A percentile compares a stretch with the other conserved stretches of the same genome.
Evolutionary conservation across 345 rosid species (phyloP).

Genomic region (Euphorbia peplus): DNA sequence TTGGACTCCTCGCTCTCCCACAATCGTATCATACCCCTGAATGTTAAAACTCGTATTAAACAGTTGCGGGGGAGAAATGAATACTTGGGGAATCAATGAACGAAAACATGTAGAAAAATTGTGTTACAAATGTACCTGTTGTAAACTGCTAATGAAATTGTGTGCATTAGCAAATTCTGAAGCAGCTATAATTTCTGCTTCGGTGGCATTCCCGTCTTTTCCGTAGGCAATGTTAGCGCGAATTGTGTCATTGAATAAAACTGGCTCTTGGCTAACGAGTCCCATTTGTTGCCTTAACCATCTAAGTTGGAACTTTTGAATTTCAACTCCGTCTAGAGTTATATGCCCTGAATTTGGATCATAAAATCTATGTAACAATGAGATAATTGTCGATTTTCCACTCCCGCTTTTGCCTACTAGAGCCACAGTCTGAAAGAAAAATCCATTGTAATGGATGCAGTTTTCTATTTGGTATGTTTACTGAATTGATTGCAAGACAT

Average conservation of each 20-base stretch:
- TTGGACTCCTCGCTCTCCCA: slow-evolving; percentile 73
- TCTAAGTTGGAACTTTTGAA: slow-evolving; percentile 51
- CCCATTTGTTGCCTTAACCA: slow-evolving; percentile 91
- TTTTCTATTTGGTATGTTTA: neutral
- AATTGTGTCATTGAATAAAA: slow-evolving; percentile 72
- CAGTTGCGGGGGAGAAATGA: too few species aligned
- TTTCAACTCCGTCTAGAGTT: slow-evolving; percentile 68
- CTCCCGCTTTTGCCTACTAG: slow-evolving; percentile 89
- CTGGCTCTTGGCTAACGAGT: slow-evolving; percentile 85
- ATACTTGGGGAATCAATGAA: too few species aligned
- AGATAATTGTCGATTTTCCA: slow-evolving; percentile 77
- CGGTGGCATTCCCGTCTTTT: slow-evolving; percentile 66
- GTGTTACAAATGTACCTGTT: slow-evolving; percentile 47
- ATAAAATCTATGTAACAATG: slow-evolving; percentile 73
- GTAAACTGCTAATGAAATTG: slow-evolving; percentile 69
- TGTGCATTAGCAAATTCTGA: slow-evolving; percentile 81
- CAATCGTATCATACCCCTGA: slow-evolving; percentile 68
- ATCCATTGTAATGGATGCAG: neutral
- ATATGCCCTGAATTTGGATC: slow-evolving; percentile 74
- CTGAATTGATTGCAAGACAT: neutral
- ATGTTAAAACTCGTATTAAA: neutral
- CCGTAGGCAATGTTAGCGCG: slow-evolving; percentile 82
- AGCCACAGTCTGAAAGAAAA: slow-evolving; percentile 62
- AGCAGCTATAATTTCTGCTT: slow-evolving; percentile 64
- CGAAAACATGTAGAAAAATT: too few species aligned